Base-by-base conservation (phyloP, 495 filamentous ascomycete species). In the Saxophila tyrrhenica region DNA sequence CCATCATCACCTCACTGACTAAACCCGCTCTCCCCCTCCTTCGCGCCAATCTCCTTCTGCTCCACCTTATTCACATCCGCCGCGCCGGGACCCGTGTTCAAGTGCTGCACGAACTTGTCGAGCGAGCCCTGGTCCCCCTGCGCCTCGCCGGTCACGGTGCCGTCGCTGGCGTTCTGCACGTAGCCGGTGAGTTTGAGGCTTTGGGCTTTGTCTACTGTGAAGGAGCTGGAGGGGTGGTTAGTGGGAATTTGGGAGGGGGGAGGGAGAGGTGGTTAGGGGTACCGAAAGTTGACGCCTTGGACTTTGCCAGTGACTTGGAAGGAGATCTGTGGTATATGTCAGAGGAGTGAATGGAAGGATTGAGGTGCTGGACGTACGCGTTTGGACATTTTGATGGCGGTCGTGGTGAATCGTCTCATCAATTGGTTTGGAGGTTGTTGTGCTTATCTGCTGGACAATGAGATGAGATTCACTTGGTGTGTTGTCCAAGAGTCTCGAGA, bases 81-180 rank as follows among this genome's bases (percentile, higher is more conserved):
- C 16, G 75, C 67, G 0, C 63, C 59, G 0, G 88, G 88, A 0
- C 90, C 90, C 53, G 76, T 79, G 62, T 89, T 74, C 48, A 96
- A 73, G 56, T 87, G 82, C 58, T 86, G 81, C 11, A 95, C 65
- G 48, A 94, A 83, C 22, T 78, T 75, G 50, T 83, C 69, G 41
- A 96, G 62, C 3, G 73, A 66, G 11, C 79, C 73, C 10, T 80
- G 73, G 15, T 76, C 68, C 29, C 90, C 90, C 62, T 96, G 90
- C 1, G 83, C 88, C 70, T 96, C 90, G 39, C 90, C 90, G 65
- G 85, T 81, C n/a, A 96, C 88, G 67, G 83, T 81, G 47, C 84
- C 84, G 54, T 84, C 81, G 7, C 75, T 69, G 0, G 80, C 85
- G 64, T 96, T 96, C 38, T 78, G 74, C 17, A 90, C 86, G 75